Conservation (phyloP, 345 rosid genomes). For the Eucalyptus lansdowneana region DNA sequence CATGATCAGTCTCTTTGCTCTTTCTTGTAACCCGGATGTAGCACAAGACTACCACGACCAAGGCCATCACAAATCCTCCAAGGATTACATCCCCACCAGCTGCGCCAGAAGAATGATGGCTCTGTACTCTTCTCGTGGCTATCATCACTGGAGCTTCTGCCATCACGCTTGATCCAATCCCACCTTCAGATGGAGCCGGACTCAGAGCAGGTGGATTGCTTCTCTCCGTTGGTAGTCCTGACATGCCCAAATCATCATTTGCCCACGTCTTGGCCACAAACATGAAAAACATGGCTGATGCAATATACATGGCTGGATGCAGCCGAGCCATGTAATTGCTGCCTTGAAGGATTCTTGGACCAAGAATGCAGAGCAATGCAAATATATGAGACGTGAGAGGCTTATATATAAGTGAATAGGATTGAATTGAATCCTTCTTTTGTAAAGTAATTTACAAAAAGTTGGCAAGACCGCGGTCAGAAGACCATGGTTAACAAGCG, state of each 20-base stretch:
- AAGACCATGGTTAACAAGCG: background rate
- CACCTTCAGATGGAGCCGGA: background rate
- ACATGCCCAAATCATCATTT: background rate
- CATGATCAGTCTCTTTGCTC: background rate
- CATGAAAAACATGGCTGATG: background rate
- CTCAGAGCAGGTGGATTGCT: background rate
- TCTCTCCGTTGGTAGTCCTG: background rate
- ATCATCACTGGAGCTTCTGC: background rate
- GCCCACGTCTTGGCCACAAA: background rate
- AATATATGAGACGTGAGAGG: background rate
- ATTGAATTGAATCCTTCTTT: background rate
- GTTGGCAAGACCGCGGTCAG: background rate
- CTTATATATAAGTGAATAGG: background rate
- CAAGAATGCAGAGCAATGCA: background rate
- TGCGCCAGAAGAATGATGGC: background rate
- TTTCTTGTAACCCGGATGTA: slow-evolving; percentile 17
- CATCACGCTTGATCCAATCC: background rate
- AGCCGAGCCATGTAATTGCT: background rate
- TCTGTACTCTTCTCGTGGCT: background rate
- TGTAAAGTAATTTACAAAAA: background rate
- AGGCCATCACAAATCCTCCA: slow-evolving; percentile 12
- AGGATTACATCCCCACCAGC: slow-evolving; percentile 23
- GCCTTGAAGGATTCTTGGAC: background rate
- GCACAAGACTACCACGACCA: slow-evolving; percentile 11
- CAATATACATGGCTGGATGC: background rate